Base-by-base conservation (phyloP, 2,329 filamentous ascomycete species). In the Stenocarpella maydis region DNA sequence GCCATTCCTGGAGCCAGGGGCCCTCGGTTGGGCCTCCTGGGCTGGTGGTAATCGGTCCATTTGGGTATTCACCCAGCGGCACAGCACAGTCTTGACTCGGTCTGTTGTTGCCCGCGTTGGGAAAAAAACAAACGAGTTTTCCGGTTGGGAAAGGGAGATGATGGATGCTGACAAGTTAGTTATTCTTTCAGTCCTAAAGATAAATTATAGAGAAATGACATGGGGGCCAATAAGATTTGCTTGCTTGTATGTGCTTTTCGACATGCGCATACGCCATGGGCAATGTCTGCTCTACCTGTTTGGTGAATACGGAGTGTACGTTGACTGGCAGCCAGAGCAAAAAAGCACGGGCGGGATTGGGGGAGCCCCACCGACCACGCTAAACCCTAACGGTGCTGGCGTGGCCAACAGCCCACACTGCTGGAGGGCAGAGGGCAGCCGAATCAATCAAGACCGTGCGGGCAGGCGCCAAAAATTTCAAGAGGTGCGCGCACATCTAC, bases 371-470 rank as follows among this genome's bases (percentile, higher is more conserved):
- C 54, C 54, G 54, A 4, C 37, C 28, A 26, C 58, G 58, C 58
- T 63, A 63, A 34, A 14, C 58, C 43, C 4, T 14, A 63, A 63
- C 1, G 7, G 58, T 37, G n/a, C 39, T 63, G 28, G 58, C 58
- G 43, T 10, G 58, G 58, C 58, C 58, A n/a, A 63, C 58, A 63
- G 58, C 49, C 58, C 43, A 49, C 28, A 37, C 8, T 63, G 41
- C 28, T 63, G 43, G 58, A 49, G 58, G 43, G 43, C 12, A 24
- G 58, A 49, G 58, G 43, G 43, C 12, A 24, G 58, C 43, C 58
- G 58, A 63, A 63, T 63, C 58, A 63, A 45, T 45, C 41, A 41
- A 63, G 58, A 63, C 43, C 58, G n/a, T n/a, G n/a, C n/a, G n/a
- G 1, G 17, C 28, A 37, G 19, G 19, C 26, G 58, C 58, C 58